These are phyloP conservation scores for Bonia amplexicaulis DNA, from an alignment of 176 grass and related monocot genomes.

Conservation along the genomic window DNA sequence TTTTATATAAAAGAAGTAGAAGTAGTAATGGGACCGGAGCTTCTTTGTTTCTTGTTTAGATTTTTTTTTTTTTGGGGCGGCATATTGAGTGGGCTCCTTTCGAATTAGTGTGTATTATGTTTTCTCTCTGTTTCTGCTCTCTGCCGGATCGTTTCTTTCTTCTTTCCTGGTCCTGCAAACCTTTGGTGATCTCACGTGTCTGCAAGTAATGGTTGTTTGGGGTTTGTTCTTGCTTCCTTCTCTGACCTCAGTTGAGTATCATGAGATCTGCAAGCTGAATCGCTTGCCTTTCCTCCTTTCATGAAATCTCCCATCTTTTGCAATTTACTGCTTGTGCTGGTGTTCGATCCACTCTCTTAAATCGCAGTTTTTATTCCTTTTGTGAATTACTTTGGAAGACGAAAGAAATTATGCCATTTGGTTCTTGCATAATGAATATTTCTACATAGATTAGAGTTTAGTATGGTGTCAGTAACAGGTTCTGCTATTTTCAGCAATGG, in stretches of 20 bases:
- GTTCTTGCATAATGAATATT: not conserved
- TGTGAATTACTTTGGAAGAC: not conserved
- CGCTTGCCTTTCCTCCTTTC: not conserved
- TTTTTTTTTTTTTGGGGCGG: too few relatives aligned
- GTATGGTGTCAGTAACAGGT: not conserved
- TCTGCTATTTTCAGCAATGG: not conserved
- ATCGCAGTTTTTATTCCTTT: not conserved
- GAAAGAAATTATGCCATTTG: not conserved
- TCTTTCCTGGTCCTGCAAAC: not conserved
- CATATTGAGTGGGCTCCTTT: not conserved
- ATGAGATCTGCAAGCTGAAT: not conserved
- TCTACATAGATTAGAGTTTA: not conserved
- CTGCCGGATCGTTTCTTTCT: not conserved
- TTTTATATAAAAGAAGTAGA: not conserved
- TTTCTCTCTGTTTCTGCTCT: not conserved
- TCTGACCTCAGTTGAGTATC: not conserved
- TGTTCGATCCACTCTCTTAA: not conserved
- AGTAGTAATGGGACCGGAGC: not conserved
- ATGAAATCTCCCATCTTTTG: not conserved
- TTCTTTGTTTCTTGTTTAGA: not conserved
- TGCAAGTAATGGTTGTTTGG: not conserved
- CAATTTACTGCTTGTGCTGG: not conserved
- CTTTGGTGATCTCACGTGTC: not conserved
- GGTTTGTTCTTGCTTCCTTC: not conserved
- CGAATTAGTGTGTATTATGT: too few relatives aligned